Evolutionary conservation across 2,329 filamentous ascomycete genomes (phyloP).

Genomic region (Curvularia lunata): DNA sequence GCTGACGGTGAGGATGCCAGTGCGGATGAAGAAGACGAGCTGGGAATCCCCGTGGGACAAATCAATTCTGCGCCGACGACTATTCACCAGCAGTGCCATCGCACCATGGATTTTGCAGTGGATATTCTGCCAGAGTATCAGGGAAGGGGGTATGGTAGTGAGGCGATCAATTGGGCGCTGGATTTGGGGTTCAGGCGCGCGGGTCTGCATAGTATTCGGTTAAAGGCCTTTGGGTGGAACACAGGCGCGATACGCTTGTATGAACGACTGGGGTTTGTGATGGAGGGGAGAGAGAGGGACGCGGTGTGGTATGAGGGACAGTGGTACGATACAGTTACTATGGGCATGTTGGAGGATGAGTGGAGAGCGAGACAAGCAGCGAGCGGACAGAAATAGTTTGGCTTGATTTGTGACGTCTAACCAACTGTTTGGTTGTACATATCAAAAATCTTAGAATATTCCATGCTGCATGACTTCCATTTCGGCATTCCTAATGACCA

Average conservation of each 20-base stretch:
- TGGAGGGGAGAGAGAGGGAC: slow-evolving; percentile 54
- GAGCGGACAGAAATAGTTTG: not conserved
- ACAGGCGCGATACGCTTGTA: slow-evolving; percentile 54
- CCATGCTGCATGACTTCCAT: not conserved
- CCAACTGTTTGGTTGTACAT: not conserved
- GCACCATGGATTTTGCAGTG: not conserved
- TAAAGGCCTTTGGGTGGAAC: slow-evolving; percentile 47
- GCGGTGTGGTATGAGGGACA: slow-evolving; percentile 53
- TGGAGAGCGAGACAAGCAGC: slow-evolving; percentile 22
- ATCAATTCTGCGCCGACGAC: not conserved
- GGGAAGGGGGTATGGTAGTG: not conserved
- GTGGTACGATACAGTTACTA: slow-evolving; percentile 44
- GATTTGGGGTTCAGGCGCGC: not conserved
- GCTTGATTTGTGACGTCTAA: not conserved
- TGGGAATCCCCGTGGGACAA: not conserved
- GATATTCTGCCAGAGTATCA: not conserved
- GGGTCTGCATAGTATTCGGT: not conserved
- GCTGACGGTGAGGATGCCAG: not conserved
- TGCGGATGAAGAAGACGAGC: not conserved
- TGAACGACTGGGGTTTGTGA: slow-evolving; percentile 54
- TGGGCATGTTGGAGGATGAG: slow-evolving; percentile 41
- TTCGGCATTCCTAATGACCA: not conserved
- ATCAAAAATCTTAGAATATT: not conserved
- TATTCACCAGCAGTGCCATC: not conserved
- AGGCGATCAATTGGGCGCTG: not conserved